Evolutionary conservation across 306 rosid genomes (phyloP), one percentile per base, ranked within the genome.

Genomic region (Neltuma alba): DNA sequence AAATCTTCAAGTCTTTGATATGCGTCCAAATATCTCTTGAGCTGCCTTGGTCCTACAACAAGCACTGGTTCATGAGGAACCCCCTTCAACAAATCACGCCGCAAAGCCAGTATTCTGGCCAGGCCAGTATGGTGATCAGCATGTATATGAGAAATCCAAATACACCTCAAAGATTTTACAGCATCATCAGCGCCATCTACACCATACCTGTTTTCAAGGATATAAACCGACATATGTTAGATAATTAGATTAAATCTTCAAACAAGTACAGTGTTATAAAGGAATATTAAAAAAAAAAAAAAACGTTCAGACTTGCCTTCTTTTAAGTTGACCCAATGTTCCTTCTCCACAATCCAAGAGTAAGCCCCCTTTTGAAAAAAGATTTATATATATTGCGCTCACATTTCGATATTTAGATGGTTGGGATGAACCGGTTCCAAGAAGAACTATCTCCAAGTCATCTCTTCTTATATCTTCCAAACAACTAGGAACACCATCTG

Each of bases 301-400:
- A 71, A 63, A 71, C 30, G 38, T 6, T 72, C 3, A 57, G 44
- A 28, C 73, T 67, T 84, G 77, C 99, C 98, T 93, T 88, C 99
- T 88, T 88, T 95, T 95, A 41, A 95, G 91, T 81, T 95, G 99
- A 73, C 96, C 98, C 60, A 95, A 83, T 64, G 98, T 90, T 83
- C 99, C 99, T 86, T 95, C 99, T 9, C 98, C 98, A 71, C 96
- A 91, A 83, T 95, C 99, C 73, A 95, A 89, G 58, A 95, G 96
- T 74, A 93, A 72, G 50, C 99, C 89, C 76, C 98, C 98, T 72
- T 86, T 91, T 6, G 90, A 81, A 41, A 95, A 95, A 81, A 95
- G 98, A 81, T 95, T 91, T 66, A 95, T 83, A 79, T 93, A 87
- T 80, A 95, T 86, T 37, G 99, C 89, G 81, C 87, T 93, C 76